A percentile compares a stretch with the other conserved stretches of the same genome.
phyloP scores from a whole-genome alignment of 148 eudicot species.

The Drosera capensis region DNA sequence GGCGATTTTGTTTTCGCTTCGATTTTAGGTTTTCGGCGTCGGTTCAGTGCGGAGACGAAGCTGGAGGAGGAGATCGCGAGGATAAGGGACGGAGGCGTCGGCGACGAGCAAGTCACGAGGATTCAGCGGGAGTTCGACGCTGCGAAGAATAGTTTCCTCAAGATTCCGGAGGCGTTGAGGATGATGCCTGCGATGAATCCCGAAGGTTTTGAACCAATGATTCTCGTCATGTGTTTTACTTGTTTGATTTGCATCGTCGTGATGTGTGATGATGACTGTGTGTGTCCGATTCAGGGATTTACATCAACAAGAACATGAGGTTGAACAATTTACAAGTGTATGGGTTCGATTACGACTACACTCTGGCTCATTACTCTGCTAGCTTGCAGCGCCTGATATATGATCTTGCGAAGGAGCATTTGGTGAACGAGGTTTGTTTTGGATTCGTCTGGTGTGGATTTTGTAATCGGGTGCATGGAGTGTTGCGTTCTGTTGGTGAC shows the following conservation, averaged over 20 bases:
- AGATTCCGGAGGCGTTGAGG: conserved; percentile 60
- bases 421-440: conserved; percentile 94
- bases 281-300: conserved; percentile 47
- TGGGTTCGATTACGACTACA: conserved; percentile 96
- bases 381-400: conserved; percentile 72
- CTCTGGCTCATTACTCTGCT: conserved; percentile 87
- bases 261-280: conserved; percentile 1
- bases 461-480: background rate
- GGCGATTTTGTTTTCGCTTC: too few species aligned
- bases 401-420: conserved; percentile 87
- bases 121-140: conserved; percentile 48
- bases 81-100: conserved; percentile 23
- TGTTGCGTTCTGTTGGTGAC: background rate
- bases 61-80: conserved; percentile 23
- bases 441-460: conserved; percentile 2
- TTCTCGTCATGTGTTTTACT: background rate
- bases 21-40: too few species aligned
- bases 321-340: conserved; percentile 81
- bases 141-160: conserved; percentile 46
- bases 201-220: conserved; percentile 36
- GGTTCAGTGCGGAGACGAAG: conserved; percentile 14
- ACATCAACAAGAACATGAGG: conserved; percentile 84
- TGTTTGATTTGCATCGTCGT: background rate
- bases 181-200: conserved; percentile 75
- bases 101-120: conserved; percentile 34